Conservation (phyloP, 176 grass and related monocot genomes). For the Oryza australiensis region DNA sequence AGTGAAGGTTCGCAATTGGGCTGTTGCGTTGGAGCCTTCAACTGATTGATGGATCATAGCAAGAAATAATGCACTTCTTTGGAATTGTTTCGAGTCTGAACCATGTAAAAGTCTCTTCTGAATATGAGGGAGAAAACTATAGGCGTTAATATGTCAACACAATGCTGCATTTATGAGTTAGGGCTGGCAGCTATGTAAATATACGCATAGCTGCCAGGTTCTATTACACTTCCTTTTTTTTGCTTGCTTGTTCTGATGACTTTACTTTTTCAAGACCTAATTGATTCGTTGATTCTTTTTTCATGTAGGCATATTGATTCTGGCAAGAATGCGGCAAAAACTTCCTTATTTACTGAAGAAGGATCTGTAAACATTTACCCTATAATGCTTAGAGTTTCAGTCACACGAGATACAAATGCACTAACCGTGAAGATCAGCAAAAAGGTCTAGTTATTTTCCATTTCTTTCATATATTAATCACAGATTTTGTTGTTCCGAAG, state of each 20-base stretch:
- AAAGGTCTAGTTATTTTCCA: slow-evolving; percentile 58
- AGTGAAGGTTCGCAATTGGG: not conserved
- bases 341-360: slow-evolving; percentile 25
- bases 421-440: slow-evolving; percentile 81
- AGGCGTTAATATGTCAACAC: not conserved
- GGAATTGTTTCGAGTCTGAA: slow-evolving; percentile 3
- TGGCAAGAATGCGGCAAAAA: slow-evolving; percentile 32
- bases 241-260: not conserved
- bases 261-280: slow-evolving; percentile 2
- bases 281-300: slow-evolving; percentile 5
- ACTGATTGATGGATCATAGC: slow-evolving; percentile 7
- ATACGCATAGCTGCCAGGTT: not conserved
- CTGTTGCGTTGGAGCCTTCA: not conserved
- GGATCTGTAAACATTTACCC: slow-evolving; percentile 69
- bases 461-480: not conserved
- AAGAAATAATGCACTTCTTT: slow-evolving; percentile 11
- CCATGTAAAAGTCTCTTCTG: not conserved
- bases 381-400: slow-evolving; percentile 77
- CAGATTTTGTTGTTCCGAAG: not conserved
- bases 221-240: not conserved
- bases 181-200: not conserved
- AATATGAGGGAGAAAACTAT: not conserved
- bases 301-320: slow-evolving; percentile 50
- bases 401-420: slow-evolving; percentile 55
- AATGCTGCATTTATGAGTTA: slow-evolving; percentile 16